A percentile compares a stretch with the other conserved stretches of the same genome.
phyloP scores from a whole-genome alignment of 306 rosid genomes.

The Pyrus bretschneideri region DNA sequence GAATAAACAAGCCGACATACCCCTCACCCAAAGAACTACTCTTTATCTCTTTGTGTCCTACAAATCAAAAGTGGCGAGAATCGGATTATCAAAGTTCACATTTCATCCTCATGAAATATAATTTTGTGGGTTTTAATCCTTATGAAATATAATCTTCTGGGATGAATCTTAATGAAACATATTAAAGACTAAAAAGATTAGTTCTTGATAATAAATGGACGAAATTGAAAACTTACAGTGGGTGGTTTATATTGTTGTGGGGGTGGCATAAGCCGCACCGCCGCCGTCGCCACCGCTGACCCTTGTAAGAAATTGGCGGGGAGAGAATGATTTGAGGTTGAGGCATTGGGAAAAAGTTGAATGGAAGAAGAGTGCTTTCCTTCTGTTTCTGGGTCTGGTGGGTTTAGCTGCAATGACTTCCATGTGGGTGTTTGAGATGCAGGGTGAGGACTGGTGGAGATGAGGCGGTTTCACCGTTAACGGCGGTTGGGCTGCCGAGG shows the following conservation, averaged over 20 bases:
- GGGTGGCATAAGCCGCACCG: constrained; percentile 35
- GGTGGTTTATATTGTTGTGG: constrained; percentile 27
- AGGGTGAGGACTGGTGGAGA: constrained; percentile 6
- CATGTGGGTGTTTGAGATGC: not conserved
- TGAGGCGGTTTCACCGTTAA: constrained; percentile 33
- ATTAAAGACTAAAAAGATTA: not conserved
- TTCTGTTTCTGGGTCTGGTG: constrained; percentile 21
- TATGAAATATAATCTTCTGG: not conserved
- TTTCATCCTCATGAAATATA: not conserved
- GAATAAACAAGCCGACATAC: constrained; percentile 68
- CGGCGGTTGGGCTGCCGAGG: constrained; percentile 31
- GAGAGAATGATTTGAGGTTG: constrained; percentile 20
- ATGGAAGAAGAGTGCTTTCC: constrained; percentile 7
- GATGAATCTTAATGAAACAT: not conserved
- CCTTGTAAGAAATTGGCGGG: constrained; percentile 27
- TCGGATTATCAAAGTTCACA: not conserved
- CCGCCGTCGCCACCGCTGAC: constrained; percentile 32
- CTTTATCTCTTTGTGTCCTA: constrained; percentile 46
- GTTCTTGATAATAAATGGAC: not conserved
- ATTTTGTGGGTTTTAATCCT: too few species aligned
- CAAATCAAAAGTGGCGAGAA: constrained; percentile 14
- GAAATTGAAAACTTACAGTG: constrained; percentile 32
- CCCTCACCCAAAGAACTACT: constrained; percentile 45
- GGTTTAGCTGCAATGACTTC: constrained; percentile 13
- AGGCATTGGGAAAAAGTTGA: not conserved